Percentiles rank a stretch among this genome's conserved stretches.
Conservation (phyloP, 495 filamentous ascomycete species). For the Daldinia loculata region DNA sequence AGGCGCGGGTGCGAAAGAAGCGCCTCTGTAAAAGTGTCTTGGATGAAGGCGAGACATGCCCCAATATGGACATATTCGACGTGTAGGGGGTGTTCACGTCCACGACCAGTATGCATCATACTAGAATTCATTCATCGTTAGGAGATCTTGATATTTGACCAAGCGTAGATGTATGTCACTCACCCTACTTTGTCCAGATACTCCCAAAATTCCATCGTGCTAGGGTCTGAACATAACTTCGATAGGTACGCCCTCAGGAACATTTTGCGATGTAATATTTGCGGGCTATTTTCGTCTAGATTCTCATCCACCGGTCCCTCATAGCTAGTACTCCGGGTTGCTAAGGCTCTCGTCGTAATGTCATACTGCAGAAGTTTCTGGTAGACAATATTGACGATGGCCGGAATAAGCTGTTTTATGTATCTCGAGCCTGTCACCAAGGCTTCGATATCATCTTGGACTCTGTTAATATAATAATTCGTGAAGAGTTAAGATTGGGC, state of each 20-base stretch:
- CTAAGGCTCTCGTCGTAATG: conserved; percentile 77
- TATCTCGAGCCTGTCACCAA: conserved; percentile 71
- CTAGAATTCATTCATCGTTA: conserved; percentile 39
- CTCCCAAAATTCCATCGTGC: conserved; percentile 77
- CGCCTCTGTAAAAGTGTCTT: conserved; percentile 77
- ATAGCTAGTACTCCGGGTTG: conserved; percentile 70
- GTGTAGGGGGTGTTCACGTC: conserved; percentile 69
- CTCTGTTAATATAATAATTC: conserved; percentile 11
- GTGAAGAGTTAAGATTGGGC: background rate
- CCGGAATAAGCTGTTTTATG: conserved; percentile 77
- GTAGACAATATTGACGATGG: conserved; percentile 79
- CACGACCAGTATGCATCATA: conserved; percentile 75
- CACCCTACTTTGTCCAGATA: conserved; percentile 80
- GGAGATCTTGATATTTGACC: background rate
- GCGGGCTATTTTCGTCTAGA: conserved; percentile 69
- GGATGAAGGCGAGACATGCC: conserved; percentile 71
- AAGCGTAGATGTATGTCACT: conserved; percentile 13
- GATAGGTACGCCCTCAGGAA: conserved; percentile 76
- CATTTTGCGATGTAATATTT: conserved; percentile 78
- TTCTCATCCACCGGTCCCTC: conserved; percentile 68
- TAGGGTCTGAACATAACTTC: conserved; percentile 74
- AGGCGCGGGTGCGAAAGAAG: conserved; percentile 74
- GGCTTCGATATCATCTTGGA: conserved; percentile 71
- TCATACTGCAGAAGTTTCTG: conserved; percentile 77
- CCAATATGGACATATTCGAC: conserved; percentile 81